These are phyloP conservation scores for Larix kaempferi DNA, from an alignment of 75 land plant genomes.

Conservation along the genomic window DNA sequence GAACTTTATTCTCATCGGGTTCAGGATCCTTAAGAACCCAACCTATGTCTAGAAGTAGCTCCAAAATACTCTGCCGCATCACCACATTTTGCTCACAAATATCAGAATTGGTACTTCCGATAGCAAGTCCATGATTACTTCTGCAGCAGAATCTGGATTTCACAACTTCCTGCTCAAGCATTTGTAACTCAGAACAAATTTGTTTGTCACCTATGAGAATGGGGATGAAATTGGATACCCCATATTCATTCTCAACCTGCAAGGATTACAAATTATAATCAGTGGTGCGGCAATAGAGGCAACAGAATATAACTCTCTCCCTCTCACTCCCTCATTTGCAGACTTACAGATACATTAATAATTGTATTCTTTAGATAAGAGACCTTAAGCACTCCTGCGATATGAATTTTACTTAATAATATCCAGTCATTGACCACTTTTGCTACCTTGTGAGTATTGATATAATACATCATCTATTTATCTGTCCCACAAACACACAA, in stretches of 20 bases:
- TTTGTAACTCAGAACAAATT: constrained; percentile 64
- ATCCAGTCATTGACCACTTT: not conserved
- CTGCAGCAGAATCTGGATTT: not conserved
- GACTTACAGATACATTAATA: not conserved
- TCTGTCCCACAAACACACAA: too few relatives aligned
- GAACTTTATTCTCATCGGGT: constrained; percentile 11
- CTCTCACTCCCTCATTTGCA: not conserved
- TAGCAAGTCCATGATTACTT: not conserved
- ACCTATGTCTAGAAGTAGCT: constrained; percentile 71
- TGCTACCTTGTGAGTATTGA: too few relatives aligned
- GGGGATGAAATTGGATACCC: constrained; percentile 81
- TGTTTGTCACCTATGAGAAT: constrained; percentile 62
- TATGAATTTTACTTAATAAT: not conserved
- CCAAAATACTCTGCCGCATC: constrained; percentile 25
- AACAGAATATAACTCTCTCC: not conserved
- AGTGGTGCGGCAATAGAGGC: not conserved
- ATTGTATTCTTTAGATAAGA: not conserved
- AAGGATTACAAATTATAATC: constrained; percentile 3
- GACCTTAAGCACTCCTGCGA: not conserved
- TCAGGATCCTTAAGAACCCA: constrained; percentile 65
- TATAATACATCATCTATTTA: too few relatives aligned
- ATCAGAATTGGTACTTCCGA: not conserved
- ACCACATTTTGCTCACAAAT: constrained; percentile 13
- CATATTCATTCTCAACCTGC: constrained; percentile 80
- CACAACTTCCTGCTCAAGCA: constrained; percentile 27